Base-by-base conservation (phyloP, 108 stramenopile genomes). In the Schizochytrium sp. region DNA sequence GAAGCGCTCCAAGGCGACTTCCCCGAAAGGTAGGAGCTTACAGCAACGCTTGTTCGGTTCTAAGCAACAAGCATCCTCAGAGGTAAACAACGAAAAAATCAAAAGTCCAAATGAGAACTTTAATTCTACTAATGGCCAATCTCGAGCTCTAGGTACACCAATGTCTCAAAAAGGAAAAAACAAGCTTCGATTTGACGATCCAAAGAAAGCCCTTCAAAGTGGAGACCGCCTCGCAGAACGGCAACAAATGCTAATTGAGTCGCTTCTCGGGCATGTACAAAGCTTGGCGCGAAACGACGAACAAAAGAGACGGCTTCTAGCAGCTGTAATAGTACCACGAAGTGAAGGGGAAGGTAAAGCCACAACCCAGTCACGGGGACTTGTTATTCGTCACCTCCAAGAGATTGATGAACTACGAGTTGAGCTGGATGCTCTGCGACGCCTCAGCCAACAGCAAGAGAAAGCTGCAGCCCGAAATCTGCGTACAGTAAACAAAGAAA, bases 211-310 rank as follows among this genome's bases (percentile, higher is more conserved):
- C 44, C 5, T 69, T 38, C 42, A 69, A 38, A 28, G 44, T 12
- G 10, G 64, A 1, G 64, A 5, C 64, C 0, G 64, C 57, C 57
- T 58, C 0, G 57, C 10, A 17, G 13, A 69, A 7, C 64, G 44
- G 28, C 64, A 69, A 15, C 64, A 69, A 69, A 69, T 69, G 64
- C 64, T 69, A 7, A 69, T 69, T 15, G 64, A 69, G 64, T 10
- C 64, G 12, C 64, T 69, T 15, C 64, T 69, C 5, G 64, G 64
- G 42, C 64, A 69, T 8, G 64, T 69, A 44, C 64, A 69, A 44
- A 69, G 42, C 42, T 44, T 69, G 7, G 64, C 64, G 8, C 12
- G 28, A 0, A 69, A 44, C 2, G 64, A 69, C 10, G 64, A 69
- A 44, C 64, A 69, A 2, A 69, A 69, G 28, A 38, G 64, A 12